phyloP scores from a whole-genome alignment of 331 rosid genomes.

The Phaseolus coccineus region DNA sequence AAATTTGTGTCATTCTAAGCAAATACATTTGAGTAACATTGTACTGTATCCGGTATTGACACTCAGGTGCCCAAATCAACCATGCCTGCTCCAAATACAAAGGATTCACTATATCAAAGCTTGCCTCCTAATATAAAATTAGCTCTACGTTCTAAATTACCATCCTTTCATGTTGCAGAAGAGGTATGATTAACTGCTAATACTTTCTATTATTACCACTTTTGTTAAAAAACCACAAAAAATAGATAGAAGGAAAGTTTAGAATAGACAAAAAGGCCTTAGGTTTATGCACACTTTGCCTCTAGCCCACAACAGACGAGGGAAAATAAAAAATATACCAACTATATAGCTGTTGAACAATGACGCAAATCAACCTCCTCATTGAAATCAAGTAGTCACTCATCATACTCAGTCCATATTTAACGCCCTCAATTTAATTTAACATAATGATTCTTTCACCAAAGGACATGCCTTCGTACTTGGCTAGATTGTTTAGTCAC shows the following conservation, averaged over 20 bases:
- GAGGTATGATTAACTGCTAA: slow-evolving; percentile 60
- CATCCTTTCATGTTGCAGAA: slow-evolving; percentile 58
- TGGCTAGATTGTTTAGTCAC: not conserved
- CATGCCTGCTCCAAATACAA: slow-evolving; percentile 70
- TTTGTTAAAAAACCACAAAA: slow-evolving; percentile 28
- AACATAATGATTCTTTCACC: not conserved
- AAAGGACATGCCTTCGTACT: not conserved
- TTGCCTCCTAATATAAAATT: slow-evolving; percentile 78
- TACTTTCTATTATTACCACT: slow-evolving; percentile 26
- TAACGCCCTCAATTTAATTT: slow-evolving; percentile 21
- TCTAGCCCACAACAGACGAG: slow-evolving; percentile 15
- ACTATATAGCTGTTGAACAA: slow-evolving; percentile 16
- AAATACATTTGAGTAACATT: slow-evolving; percentile 17
- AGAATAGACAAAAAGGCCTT: slow-evolving; percentile 15
- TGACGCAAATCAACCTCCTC: slow-evolving; percentile 22
- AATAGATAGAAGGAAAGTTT: not conserved
- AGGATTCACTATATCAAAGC: slow-evolving; percentile 79
- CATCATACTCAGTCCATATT: not conserved
- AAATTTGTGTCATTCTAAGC: not conserved
- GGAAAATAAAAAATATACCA: not conserved
- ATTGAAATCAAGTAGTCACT: slow-evolving; percentile 19
- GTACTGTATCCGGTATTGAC: slow-evolving; percentile 37
- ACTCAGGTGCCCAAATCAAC: slow-evolving; percentile 73
- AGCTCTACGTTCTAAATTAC: slow-evolving; percentile 69
- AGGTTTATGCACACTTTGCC: slow-evolving; percentile 22